Percentiles rank a stretch among this genome's conserved stretches.
Evolutionary conservation across 1,284 basidiomycete species (phyloP).

Genomic region (Melampsora americana): DNA sequence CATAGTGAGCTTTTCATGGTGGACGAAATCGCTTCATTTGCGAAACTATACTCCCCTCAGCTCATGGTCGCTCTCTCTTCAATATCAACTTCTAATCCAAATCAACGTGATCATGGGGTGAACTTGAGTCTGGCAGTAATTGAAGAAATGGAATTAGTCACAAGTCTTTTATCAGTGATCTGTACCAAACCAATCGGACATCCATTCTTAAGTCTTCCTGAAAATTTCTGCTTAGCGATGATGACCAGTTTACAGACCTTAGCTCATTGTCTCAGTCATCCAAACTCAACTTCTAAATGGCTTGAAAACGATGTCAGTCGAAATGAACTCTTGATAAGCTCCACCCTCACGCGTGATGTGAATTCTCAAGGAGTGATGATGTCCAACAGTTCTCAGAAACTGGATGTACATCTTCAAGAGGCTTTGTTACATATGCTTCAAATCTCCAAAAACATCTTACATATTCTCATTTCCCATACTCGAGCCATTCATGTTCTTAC

Average conservation of each 20-base stretch:
- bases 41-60: slow-evolving; percentile 39
- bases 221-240: slow-evolving; percentile 29
- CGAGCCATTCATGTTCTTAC: slow-evolving; percentile 39
- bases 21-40: slow-evolving; percentile 42
- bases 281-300: slow-evolving; percentile 41
- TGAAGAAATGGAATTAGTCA: slow-evolving; percentile 35
- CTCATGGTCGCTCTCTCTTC: slow-evolving; percentile 20
- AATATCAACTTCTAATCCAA: slow-evolving; percentile 19
- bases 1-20: slow-evolving; percentile 41
- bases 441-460: slow-evolving; percentile 37
- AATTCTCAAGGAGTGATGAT: slow-evolving; percentile 16
- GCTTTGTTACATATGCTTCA: slow-evolving; percentile 43
- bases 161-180: slow-evolving; percentile 23
- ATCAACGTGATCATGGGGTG: slow-evolving; percentile 23
- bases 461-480: slow-evolving; percentile 37
- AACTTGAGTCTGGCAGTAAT: slow-evolving; percentile 31
- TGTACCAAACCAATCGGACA: slow-evolving; percentile 37
- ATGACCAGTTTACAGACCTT: slow-evolving; percentile 31
- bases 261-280: slow-evolving; percentile 43
- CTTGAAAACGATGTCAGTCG: slow-evolving; percentile 39
- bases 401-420: slow-evolving; percentile 37
- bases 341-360: slow-evolving; percentile 4
- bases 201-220: slow-evolving; percentile 23
- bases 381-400: slow-evolving; percentile 10
- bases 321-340: slow-evolving; percentile 15